These are phyloP conservation scores for Candida maris DNA, from an alignment of 805 yeast species.

Conservation along the genomic window DNA sequence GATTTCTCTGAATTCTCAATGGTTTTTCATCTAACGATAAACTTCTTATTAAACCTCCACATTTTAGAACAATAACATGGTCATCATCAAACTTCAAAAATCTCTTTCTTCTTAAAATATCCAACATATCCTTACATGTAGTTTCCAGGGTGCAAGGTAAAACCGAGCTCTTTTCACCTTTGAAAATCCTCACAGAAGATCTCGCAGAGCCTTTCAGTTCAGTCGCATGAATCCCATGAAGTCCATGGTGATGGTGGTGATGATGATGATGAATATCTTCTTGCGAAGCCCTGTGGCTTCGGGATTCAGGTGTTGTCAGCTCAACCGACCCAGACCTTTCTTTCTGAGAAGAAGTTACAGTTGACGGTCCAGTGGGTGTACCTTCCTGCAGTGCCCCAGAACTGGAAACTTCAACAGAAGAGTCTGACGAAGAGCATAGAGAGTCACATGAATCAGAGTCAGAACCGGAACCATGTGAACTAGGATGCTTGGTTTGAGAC, in stretches of 20 bases:
- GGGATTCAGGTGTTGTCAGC: slow-evolving; percentile 6
- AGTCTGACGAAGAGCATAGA: slow-evolving; percentile 7
- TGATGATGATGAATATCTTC: slow-evolving; percentile 11
- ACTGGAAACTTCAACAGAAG: slow-evolving; percentile 11
- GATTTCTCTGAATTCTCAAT: slow-evolving; percentile 67
- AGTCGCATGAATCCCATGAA: slow-evolving; percentile 15
- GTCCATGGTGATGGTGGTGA: slow-evolving; percentile 18
- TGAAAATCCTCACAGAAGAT: slow-evolving; percentile 62
- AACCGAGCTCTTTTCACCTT: slow-evolving; percentile 78
- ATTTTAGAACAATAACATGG: slow-evolving; percentile 68
- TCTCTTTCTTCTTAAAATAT: slow-evolving; percentile 71
- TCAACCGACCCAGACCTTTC: slow-evolving; percentile 4
- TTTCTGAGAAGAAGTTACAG: slow-evolving; percentile 7
- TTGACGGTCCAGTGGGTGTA: slow-evolving; percentile 7
- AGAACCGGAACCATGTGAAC: slow-evolving; percentile 15
- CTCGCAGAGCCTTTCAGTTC: slow-evolving; percentile 30
- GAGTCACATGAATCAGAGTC: slow-evolving; percentile 14
- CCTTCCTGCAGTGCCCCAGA: slow-evolving; percentile 14
- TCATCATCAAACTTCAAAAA: slow-evolving; percentile 67
- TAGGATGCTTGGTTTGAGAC: slow-evolving; percentile 2
- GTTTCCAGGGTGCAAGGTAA: slow-evolving; percentile 76
- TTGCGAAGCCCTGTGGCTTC: slow-evolving; percentile 3
- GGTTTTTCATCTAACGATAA: slow-evolving; percentile 73
- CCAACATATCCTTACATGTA: slow-evolving; percentile 70
- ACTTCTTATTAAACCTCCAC: slow-evolving; percentile 73